Evolutionary conservation across 2,329 filamentous ascomycete species (phyloP), one percentile per base, ranked within the genome.

Genomic region (Aspergillus sp.): DNA sequence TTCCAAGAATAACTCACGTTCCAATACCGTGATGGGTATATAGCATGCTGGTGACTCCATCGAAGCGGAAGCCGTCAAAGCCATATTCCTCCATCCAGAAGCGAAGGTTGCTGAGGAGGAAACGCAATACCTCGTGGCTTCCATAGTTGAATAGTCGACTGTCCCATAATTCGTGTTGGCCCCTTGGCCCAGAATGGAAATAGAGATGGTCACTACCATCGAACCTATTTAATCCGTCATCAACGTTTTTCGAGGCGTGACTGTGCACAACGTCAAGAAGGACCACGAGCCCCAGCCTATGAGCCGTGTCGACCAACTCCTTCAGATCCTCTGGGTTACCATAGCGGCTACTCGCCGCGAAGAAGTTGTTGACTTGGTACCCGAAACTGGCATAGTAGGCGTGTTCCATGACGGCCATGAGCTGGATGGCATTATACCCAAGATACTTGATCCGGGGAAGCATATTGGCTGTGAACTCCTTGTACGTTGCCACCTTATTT

Each of bases 61-160:
- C 95, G 68, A 99, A 99, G 43, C 95, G 87, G 83, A 98, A 99
- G 23, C 95, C 95, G 71, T 99, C 95, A 71, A 99, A 98, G 41
- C 87, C 81, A 70, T 97, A 99, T 77, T 97, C 93, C 56, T 98
- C 93, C 93, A 99, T 98, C 93, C 95, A 99, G 80, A 96, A 99
- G 23, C 93, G 86, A 57, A 99, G 78, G 73, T 99, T 99, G 74
- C 93, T 97, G 25, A 99, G 81, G 46, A 99, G 80, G 77, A 99
- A 99, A n/a, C 95, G 86, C 72, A 98, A 76, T 21, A 99, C 95
- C 73, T 99, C 95, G 69, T 98, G 92, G 68, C 86, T 86, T 31
- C 93, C 93, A 71, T 98, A 99, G 80, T 99, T 99, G 83, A 99
- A 99, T 56, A 99, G 79, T 59, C 95, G 86, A 75, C 91, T 96